phyloP scores from a whole-genome alignment of 2,329 filamentous ascomycete genomes.

The Diaporthe vaccinii region DNA sequence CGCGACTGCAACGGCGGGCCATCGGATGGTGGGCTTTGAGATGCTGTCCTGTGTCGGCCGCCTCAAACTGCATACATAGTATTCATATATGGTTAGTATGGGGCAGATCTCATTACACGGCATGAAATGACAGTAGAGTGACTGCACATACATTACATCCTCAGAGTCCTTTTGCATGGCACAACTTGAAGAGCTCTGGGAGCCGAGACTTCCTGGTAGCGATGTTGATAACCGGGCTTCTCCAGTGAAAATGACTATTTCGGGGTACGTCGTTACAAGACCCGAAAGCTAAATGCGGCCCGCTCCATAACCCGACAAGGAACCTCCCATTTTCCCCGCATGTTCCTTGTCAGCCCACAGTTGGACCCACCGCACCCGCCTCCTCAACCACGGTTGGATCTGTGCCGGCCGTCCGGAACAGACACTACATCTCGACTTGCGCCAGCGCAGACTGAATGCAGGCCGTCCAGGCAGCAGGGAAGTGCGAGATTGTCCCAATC shows the following conservation, averaged over 20 bases:
- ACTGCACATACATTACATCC: constrained; percentile 22
- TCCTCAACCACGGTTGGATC: neutral
- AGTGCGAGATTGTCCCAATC: neutral
- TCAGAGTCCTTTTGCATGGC: constrained; percentile 7
- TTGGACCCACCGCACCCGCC: constrained; percentile 6
- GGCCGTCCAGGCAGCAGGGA: constrained; percentile 7
- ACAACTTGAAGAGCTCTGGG: neutral
- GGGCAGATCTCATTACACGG: constrained; percentile 20
- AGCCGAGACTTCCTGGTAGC: neutral
- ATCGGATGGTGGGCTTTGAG: neutral
- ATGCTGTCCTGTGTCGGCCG: neutral
- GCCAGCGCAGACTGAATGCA: neutral
- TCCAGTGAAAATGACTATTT: neutral
- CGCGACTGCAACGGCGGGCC: neutral
- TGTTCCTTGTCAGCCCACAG: constrained; percentile 8
- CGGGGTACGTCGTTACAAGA: neutral
- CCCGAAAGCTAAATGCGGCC: constrained; percentile 24
- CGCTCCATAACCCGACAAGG: constrained; percentile 20
- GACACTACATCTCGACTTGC: neutral
- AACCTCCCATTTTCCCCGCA: neutral
- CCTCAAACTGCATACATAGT: neutral
- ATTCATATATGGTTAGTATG: neutral
- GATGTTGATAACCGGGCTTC: neutral
- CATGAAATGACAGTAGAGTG: neutral
- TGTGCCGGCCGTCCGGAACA: neutral